A percentile compares a stretch with the other conserved stretches of the same genome.
Evolutionary conservation across 2,329 filamentous ascomycete species (phyloP).

Genomic region (Aspergillus neotritici): DNA sequence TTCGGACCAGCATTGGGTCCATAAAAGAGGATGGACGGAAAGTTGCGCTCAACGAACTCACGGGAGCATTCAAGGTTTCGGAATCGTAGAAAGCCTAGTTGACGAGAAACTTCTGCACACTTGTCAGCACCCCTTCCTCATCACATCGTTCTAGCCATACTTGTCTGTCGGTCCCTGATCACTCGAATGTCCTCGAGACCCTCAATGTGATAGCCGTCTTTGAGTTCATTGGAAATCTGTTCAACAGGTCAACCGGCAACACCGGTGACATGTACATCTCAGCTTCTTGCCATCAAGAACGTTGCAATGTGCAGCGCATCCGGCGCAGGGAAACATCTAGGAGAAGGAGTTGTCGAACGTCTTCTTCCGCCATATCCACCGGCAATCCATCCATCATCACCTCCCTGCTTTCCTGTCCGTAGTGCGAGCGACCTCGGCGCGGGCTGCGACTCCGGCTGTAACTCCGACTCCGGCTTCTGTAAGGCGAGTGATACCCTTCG

Average conservation of each 20-base stretch:
- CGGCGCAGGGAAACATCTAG: conserved; percentile 13
- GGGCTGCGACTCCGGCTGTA: conserved; percentile 32
- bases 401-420: conserved; percentile 43
- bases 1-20: conserved; percentile 38
- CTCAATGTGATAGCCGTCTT: conserved; percentile 46
- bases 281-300: conserved; percentile 32
- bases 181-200: conserved; percentile 53
- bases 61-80: conserved; percentile 44
- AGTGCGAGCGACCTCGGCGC: conserved; percentile 34
- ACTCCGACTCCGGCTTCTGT: conserved; percentile 32
- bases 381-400: conserved; percentile 48
- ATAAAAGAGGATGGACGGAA: conserved; percentile 47
- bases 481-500: conserved; percentile 43
- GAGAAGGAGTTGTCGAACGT: conserved; percentile 42
- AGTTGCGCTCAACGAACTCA: conserved; percentile 50
- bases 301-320: conserved; percentile 14
- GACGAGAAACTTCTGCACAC: conserved; percentile 47
- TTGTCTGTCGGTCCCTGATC: conserved; percentile 55
- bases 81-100: conserved; percentile 55
- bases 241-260: conserved; percentile 30
- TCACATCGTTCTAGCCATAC: conserved; percentile 31
- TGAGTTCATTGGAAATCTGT: conserved; percentile 54
- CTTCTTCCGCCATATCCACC: conserved; percentile 46
- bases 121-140: conserved; percentile 5
- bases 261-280: conserved; percentile 36